Evolutionary conservation across 1,284 basidiomycete genomes (phyloP).

Genomic region (Puccinia hordei): DNA sequence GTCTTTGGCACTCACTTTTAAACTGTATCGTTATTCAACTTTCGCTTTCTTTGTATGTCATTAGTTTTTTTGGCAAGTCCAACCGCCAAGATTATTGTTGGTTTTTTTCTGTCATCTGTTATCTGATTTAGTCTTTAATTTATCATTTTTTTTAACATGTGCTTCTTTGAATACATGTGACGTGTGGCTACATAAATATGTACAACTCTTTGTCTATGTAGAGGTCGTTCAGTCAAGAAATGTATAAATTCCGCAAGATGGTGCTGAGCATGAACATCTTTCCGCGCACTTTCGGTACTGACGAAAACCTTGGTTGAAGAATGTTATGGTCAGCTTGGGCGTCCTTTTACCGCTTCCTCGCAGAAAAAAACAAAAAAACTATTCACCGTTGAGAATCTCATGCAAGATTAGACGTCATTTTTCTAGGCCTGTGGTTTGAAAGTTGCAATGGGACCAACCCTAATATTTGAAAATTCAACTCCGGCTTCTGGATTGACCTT

Average conservation of each 20-base stretch:
- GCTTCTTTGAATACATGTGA: background rate
- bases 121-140: background rate
- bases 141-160: background rate
- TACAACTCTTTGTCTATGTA: no score
- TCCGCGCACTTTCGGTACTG: no score
- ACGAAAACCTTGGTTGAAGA: no score
- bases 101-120: background rate
- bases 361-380: no score
- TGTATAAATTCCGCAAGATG: no score
- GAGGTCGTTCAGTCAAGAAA: no score
- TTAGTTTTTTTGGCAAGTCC: background rate
- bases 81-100: background rate
- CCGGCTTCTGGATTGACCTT: conserved; percentile 6
- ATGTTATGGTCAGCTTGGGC: no score
- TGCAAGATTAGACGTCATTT: no score
- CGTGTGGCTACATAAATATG: no score
- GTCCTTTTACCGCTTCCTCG: no score
- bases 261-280: no score
- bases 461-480: conserved; percentile 24
- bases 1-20: background rate
- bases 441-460: conserved; percentile 23
- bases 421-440: background rate
- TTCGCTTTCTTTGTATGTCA: background rate
- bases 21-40: background rate
- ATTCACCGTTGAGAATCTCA: no score